Base-by-base conservation (phyloP, 345 rosid species). In the Litchi chinensis region DNA sequence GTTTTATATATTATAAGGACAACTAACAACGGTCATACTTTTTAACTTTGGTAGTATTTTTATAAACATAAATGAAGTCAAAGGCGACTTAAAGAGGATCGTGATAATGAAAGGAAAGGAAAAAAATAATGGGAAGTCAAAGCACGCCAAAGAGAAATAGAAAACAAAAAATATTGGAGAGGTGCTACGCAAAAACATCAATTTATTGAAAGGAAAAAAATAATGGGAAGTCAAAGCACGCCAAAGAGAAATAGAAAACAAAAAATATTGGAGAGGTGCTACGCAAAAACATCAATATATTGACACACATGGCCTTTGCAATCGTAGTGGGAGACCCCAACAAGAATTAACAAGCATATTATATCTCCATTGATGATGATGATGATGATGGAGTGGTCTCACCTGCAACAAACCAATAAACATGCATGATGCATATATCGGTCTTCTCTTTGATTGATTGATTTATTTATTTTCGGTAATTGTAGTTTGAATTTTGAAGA, bases 211-310 rank as follows among this genome's bases (percentile, higher is more conserved):
- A 39, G 46, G 40, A 26, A 64, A 68, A 37, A 52, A 60, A 57
- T 43, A 70, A 5, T 26, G 8, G 48, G 39, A 64, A 63, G 76
- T 78, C 81, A 78, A 63, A 64, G 76, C 70, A 64, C 70, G 68
- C 76, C 50, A 21, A 24, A 78, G 62, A 32, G 50, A 4, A 56
- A 76, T 54, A 22, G 22, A 66, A 32, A 41, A n/a, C 19, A 18
- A 22, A 59, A 10, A 43, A 54, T 26, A 50, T 26, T 5, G 5
- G 3, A 26, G 19, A 26, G 32, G 59, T 15, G 50, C 16, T 69
- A 41, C 0, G 15, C 54, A 3, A 41, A 3, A 46, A 15, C 26
- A 13, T 6, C 15, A 44, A 0, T 12, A 22, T 15, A 10, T 28
- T 13, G 9, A 26, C 39, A 21, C 39, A 22, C 37, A 22, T 63